Evolutionary conservation across 257 asterid genomes (phyloP).

Genomic region (Verbascum thapsus): DNA sequence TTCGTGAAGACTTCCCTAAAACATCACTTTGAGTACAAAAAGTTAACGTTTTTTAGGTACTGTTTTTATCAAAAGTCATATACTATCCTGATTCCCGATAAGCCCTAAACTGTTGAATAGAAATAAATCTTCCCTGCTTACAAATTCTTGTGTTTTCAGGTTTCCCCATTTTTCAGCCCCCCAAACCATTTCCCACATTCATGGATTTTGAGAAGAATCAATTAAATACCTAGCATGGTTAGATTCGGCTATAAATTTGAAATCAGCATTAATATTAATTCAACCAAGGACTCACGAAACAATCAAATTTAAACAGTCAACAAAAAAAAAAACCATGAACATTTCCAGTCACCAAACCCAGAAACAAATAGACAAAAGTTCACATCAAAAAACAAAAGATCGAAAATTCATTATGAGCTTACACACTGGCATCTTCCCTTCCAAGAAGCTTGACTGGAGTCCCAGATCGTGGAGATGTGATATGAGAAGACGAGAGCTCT

Average conservation of each 20-base stretch:
- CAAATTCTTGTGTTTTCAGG: too few species aligned
- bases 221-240: not conserved
- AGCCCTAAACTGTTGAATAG: too few species aligned
- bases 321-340: slow-evolving; percentile 25
- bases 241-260: not conserved
- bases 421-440: slow-evolving; percentile 99
- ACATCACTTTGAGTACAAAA: too few species aligned
- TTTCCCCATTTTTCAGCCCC: too few species aligned
- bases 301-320: slow-evolving; percentile 14
- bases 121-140: too few species aligned
- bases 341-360: slow-evolving; percentile 25
- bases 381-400: slow-evolving; percentile 18
- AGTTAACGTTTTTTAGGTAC: too few species aligned
- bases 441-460: slow-evolving; percentile 99
- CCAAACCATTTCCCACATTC: too few species aligned
- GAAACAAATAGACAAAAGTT: slow-evolving; percentile 4
- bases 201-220: not conserved
- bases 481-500: slow-evolving; percentile 78
- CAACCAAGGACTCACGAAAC: slow-evolving; percentile 13
- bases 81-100: too few species aligned
- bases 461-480: slow-evolving; percentile 96
- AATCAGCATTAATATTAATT: slow-evolving; percentile 15
- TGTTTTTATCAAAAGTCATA: too few species aligned
- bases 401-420: slow-evolving; percentile 39
- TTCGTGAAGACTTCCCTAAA: too few species aligned